phyloP scores from a whole-genome alignment of 2,329 filamentous ascomycete genomes.

The Plenodomus lindquistii region DNA sequence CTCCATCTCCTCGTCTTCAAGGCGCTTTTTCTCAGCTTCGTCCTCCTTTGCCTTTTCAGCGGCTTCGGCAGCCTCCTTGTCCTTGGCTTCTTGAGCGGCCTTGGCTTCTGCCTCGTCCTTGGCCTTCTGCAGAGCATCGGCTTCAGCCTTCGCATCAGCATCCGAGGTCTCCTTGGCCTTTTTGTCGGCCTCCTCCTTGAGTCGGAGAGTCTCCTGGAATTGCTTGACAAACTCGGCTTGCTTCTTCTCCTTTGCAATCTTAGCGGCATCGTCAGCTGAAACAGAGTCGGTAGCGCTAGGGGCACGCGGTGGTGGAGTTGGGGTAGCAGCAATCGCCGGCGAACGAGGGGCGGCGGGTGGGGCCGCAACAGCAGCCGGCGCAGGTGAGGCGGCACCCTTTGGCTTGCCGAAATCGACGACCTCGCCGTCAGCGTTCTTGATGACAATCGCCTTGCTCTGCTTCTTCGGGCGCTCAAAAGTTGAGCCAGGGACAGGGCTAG shows the following conservation, averaged over 20 bases:
- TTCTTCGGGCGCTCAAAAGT: conserved; percentile 65
- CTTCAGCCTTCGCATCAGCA: conserved; percentile 47
- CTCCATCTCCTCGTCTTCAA: conserved; percentile 52
- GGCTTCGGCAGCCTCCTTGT: conserved; percentile 35
- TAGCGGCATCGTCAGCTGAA: conserved; percentile 63
- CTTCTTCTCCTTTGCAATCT: conserved; percentile 79
- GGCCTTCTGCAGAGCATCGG: conserved; percentile 58
- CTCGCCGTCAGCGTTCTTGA: conserved; percentile 83
- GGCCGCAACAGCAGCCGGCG: conserved; percentile 42
- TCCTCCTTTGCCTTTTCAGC: conserved; percentile 49
- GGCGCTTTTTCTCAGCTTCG: conserved; percentile 40
- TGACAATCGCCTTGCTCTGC: conserved; percentile 77
- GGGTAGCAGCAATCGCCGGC: conserved; percentile 71
- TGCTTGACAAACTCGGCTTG: conserved; percentile 66
- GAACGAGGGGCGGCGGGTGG: conserved; percentile 59
- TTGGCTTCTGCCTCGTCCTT: conserved; percentile 46
- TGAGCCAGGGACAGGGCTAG: conserved; percentile 64
- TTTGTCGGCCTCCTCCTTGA: conserved; percentile 62
- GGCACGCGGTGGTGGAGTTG: conserved; percentile 69
- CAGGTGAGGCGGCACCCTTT: conserved; percentile 47
- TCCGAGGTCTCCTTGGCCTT: conserved; percentile 52
- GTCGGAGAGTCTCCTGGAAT: conserved; percentile 59
- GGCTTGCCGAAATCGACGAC: conserved; percentile 65
- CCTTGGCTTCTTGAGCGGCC: conserved; percentile 31
- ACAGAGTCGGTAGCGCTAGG: conserved; percentile 66